Conservation (phyloP, 2,329 filamentous ascomycete genomes). For the Fusarium subglutinans region DNA sequence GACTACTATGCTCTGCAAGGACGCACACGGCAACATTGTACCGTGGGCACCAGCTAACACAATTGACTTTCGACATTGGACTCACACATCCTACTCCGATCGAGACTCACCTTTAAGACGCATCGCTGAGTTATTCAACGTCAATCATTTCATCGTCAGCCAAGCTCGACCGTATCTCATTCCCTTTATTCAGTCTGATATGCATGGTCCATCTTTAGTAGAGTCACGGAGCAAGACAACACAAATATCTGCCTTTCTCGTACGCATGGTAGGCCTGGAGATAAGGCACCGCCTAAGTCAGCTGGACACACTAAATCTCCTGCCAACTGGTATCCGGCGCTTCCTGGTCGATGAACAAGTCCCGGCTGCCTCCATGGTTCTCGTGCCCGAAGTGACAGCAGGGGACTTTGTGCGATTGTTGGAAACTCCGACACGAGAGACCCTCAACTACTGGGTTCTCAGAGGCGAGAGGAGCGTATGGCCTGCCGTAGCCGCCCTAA, state of each 20-base stretch:
- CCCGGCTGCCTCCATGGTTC: conserved; percentile 78
- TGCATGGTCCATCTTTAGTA: conserved; percentile 76
- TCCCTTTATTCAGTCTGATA: conserved; percentile 83
- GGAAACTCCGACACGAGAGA: conserved; percentile 81
- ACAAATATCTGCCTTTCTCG: conserved; percentile 66
- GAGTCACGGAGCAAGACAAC: conserved; percentile 67
- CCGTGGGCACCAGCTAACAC: conserved; percentile 76
- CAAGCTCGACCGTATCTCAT: conserved; percentile 91
- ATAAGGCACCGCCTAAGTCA: conserved; percentile 83
- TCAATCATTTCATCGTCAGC: conserved; percentile 94
- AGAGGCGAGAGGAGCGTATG: conserved; percentile 89
- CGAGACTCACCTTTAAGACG: conserved; percentile 73
- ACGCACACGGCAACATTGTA: conserved; percentile 74
- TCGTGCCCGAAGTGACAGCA: conserved; percentile 81
- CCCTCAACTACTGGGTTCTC: conserved; percentile 84
- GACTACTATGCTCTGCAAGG: conserved; percentile 78
- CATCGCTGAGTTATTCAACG: conserved; percentile 86
- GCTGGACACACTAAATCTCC: conserved; percentile 77
- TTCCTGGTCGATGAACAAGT: conserved; percentile 86
- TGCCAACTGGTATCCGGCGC: conserved; percentile 75
- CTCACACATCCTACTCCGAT: conserved; percentile 70
- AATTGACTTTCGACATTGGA: conserved; percentile 73
- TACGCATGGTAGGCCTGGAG: conserved; percentile 78
- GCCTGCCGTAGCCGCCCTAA: conserved; percentile 85
- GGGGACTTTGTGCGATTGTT: conserved; percentile 80